phyloP scores from a whole-genome alignment of 257 asterid genomes.

The Handroanthus guayacan region DNA sequence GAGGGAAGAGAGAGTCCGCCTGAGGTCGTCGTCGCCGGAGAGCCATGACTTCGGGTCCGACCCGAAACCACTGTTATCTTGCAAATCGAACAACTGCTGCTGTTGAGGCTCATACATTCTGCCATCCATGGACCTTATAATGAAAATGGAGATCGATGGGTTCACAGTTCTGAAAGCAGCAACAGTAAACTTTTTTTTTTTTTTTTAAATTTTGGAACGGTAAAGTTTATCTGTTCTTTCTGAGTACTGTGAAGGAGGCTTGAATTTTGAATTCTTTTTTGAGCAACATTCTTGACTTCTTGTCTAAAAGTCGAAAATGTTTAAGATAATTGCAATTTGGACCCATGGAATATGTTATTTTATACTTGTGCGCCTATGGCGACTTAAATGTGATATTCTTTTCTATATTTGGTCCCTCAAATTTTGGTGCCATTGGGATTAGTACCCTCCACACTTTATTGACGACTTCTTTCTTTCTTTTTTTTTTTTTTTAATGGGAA shows the following conservation, averaged over 20 bases:
- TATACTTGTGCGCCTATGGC: background rate
- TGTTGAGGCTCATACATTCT: constrained; percentile 45
- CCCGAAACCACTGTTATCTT: constrained; percentile 55
- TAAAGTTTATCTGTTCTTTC: background rate
- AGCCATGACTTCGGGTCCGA: constrained; percentile 77
- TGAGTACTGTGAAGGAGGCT: constrained; percentile 8
- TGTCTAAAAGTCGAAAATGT: background rate
- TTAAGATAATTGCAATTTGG: background rate
- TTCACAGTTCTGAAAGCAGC: constrained; percentile 21
- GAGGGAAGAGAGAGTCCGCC: constrained; percentile 66
- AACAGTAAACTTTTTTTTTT: background rate
- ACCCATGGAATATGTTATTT: background rate
- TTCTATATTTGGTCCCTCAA: background rate
- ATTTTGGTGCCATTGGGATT: background rate
- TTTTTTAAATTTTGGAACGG: background rate
- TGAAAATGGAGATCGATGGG: constrained; percentile 29
- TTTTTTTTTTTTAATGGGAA: no score
- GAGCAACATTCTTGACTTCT: constrained; percentile 2
- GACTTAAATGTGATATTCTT: background rate
- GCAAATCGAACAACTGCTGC: constrained; percentile 75
- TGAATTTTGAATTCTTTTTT: constrained; percentile 15
- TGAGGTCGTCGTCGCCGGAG: constrained; percentile 68
- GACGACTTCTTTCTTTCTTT: no score
- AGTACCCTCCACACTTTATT: background rate
- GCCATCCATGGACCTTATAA: constrained; percentile 40